These are phyloP conservation scores for Sanghuangporus baumii DNA, from an alignment of 1,284 basidiomycete species.

Conservation along the genomic window DNA sequence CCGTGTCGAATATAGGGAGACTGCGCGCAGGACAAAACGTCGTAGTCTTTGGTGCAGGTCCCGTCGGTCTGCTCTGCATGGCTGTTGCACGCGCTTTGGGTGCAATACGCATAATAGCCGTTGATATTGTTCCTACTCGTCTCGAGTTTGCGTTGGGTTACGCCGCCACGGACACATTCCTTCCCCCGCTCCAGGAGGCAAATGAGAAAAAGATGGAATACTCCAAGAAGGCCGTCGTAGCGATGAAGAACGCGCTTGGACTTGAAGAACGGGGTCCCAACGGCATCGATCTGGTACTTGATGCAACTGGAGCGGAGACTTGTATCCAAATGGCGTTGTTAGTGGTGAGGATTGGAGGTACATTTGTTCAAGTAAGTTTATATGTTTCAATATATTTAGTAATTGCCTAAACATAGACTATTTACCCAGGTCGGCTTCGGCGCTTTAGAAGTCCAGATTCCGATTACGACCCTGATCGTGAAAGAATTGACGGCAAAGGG, in stretches of 20 bases:
- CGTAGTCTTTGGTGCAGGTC: slow-evolving; percentile 85
- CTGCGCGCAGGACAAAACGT: slow-evolving; percentile 72
- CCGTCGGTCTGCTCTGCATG: slow-evolving; percentile 89
- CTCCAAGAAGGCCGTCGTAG: slow-evolving; percentile 58
- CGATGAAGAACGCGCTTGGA: slow-evolving; percentile 50
- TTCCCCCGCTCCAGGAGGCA: slow-evolving; percentile 55
- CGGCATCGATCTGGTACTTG: slow-evolving; percentile 68
- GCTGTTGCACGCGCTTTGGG: slow-evolving; percentile 89
- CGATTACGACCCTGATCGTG: slow-evolving; percentile 52
- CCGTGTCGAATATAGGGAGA: slow-evolving; percentile 72
- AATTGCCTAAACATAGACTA: slow-evolving; percentile 35
- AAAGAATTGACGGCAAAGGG: slow-evolving; percentile 83
- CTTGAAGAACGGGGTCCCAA: slow-evolving; percentile 54
- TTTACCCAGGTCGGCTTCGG: slow-evolving; percentile 68
- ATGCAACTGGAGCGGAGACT: slow-evolving; percentile 85
- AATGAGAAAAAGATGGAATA: slow-evolving; percentile 69
- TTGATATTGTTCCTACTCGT: slow-evolving; percentile 79
- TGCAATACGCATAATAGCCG: slow-evolving; percentile 72
- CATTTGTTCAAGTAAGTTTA: slow-evolving; percentile 53
- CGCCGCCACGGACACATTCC: slow-evolving; percentile 79
- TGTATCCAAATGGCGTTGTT: slow-evolving; percentile 79
- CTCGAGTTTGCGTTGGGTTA: slow-evolving; percentile 86
- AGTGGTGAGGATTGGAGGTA: slow-evolving; percentile 69
- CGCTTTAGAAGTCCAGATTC: slow-evolving; percentile 52
- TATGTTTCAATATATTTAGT: slow-evolving; percentile 46